These are phyloP conservation scores for barley (Hordeum vulgare) DNA, from an alignment of 176 grass and related monocot genomes.

Conservation along the genomic window MorexV3_pseudomolecules_assembly NC_058522.1:540850461-540850960, in stretches of 20 bases:
- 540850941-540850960: neutral
- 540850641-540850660: neutral
- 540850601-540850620: conserved; percentile 32
- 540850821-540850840: conserved; percentile 9
- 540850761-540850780: neutral
- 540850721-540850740: neutral
- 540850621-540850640: conserved; percentile 11
- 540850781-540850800: neutral
- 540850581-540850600: conserved; percentile 2
- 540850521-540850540: neutral
- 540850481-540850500: conserved; percentile 11
- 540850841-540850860: conserved; percentile 19
- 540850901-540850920: conserved; percentile 26
- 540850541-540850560: neutral
- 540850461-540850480: conserved; percentile 19
- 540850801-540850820: conserved; percentile 16
- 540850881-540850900: neutral
- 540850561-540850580: neutral
- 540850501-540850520: neutral
- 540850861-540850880: conserved; percentile 14
- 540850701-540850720: conserved; percentile 12
- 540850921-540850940: neutral
- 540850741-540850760: neutral
- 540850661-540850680: conserved; percentile 4
- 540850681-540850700: conserved; percentile 19